A percentile compares a stretch with the other conserved stretches of the same genome.
Evolutionary conservation across 306 rosid genomes (phyloP).

Genomic region (Cucumis melo): DNA sequence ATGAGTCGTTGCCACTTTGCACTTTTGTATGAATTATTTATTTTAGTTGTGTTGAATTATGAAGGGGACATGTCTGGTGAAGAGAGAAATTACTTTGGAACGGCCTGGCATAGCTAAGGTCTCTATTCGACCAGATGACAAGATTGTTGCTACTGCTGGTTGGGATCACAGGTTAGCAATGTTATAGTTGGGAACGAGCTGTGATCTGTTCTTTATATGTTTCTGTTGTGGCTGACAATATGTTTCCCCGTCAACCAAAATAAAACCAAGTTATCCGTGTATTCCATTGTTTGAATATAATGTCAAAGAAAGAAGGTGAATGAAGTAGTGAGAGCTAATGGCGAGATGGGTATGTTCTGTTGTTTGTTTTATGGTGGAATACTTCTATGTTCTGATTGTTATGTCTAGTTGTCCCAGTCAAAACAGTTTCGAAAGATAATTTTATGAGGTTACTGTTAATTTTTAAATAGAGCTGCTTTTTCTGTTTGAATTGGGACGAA

Average conservation of each 20-base stretch:
- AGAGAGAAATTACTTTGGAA: slow-evolving; percentile 68
- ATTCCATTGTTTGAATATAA: no score
- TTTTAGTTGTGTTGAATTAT: neutral
- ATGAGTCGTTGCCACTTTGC: neutral
- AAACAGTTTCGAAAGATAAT: neutral
- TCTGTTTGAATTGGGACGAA: neutral
- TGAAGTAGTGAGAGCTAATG: neutral
- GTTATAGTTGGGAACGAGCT: neutral
- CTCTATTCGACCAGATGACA: slow-evolving; percentile 67
- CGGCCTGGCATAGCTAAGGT: slow-evolving; percentile 78
- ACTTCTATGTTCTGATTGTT: neutral
- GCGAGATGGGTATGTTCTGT: neutral
- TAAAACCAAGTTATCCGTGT: neutral
- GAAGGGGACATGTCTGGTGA: slow-evolving; percentile 56
- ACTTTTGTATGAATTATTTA: neutral
- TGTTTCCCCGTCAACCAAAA: neutral
- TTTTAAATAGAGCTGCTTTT: neutral
- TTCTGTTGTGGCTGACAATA: neutral
- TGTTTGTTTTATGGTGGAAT: neutral
- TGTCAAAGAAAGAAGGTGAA: neutral
- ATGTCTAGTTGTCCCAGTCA: neutral
- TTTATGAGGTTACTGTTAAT: neutral
- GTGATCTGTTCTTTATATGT: neutral
- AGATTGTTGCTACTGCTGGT: slow-evolving; percentile 83
- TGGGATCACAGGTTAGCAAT: slow-evolving; percentile 85